These are phyloP conservation scores for Suaeda aralocaspica DNA, from an alignment of 148 eudicot species.

Conservation along the genomic window DNA sequence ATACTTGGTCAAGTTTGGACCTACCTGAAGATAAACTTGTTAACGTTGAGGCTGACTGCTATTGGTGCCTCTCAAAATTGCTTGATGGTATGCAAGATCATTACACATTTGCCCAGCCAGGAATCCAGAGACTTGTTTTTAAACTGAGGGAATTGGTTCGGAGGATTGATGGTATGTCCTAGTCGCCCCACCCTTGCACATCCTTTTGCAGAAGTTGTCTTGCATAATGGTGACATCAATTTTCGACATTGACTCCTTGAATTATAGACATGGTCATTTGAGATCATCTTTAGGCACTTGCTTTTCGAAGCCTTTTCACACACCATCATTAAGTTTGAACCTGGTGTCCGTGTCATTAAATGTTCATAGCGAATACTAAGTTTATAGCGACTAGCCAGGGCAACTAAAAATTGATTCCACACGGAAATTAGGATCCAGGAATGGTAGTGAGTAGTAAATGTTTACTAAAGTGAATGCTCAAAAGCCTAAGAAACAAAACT, in stretches of 20 bases:
- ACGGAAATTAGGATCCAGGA: too few relatives aligned
- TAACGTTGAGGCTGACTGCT: conserved; percentile 89
- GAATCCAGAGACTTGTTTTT: conserved; percentile 94
- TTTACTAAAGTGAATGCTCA: too few relatives aligned
- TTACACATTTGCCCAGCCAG: conserved; percentile 99
- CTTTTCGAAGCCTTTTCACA: too few relatives aligned
- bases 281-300: background rate
- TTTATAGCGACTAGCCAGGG: too few relatives aligned
- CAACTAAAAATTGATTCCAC: too few relatives aligned
- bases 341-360: too few relatives aligned
- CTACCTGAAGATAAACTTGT: conserved; percentile 56
- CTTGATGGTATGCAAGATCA: conserved; percentile 98
- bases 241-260: background rate
- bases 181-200: background rate
- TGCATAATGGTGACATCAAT: background rate
- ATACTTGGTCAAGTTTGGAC: conserved; percentile 61
- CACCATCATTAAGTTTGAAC: too few relatives aligned
- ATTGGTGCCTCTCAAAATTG: conserved; percentile 90
- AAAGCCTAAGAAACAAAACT: too few relatives aligned
- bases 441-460: too few relatives aligned
- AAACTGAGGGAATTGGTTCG: conserved; percentile 88
- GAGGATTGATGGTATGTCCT: conserved; percentile 77
- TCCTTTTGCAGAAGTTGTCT: background rate
- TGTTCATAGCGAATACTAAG: too few relatives aligned
- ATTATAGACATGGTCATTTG: too few relatives aligned